Conservation (phyloP, 2,329 filamentous ascomycete species). For the Trichophyton equinum region DNA sequence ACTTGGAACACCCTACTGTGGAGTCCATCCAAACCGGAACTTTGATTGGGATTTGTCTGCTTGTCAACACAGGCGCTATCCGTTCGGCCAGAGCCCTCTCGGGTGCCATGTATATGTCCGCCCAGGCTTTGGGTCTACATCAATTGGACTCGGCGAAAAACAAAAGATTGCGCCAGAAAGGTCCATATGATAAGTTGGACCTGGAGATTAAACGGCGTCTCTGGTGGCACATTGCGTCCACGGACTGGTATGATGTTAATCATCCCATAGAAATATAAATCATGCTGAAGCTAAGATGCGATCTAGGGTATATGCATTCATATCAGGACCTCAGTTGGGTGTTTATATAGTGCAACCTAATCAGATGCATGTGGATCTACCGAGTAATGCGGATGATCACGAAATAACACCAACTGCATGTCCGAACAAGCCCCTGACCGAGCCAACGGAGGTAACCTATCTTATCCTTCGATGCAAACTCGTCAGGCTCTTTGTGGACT, state of each 20-base stretch:
- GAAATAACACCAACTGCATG: conserved; percentile 11
- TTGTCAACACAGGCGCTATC: conserved; percentile 6
- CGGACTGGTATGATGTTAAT: conserved; percentile 28
- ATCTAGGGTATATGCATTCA: conserved; percentile 27
- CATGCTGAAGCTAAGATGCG: not conserved
- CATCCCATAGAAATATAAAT: not conserved
- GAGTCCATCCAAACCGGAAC: conserved; percentile 23
- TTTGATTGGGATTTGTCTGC: not conserved
- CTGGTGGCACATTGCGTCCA: conserved; percentile 34
- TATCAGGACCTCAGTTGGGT: conserved; percentile 34
- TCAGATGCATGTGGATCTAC: conserved; percentile 31
- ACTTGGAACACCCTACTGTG: conserved; percentile 22
- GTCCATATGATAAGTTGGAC: conserved; percentile 16
- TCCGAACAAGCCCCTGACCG: conserved; percentile 20
- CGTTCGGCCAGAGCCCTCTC: not conserved
- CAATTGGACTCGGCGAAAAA: conserved; percentile 7
- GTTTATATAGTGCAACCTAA: conserved; percentile 32
- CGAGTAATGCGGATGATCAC: conserved; percentile 29
- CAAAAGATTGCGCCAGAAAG: conserved; percentile 4
- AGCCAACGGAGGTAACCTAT: conserved; percentile 36
- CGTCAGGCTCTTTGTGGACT: conserved; percentile 28
- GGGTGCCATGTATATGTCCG: conserved; percentile 6
- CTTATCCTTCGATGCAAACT: conserved; percentile 33
- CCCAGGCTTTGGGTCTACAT: conserved; percentile 4
- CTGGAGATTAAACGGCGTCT: conserved; percentile 30